These are phyloP conservation scores for Metschnikowia vanudenii DNA, from an alignment of 805 yeast genomes.

Conservation along the genomic window DNA sequence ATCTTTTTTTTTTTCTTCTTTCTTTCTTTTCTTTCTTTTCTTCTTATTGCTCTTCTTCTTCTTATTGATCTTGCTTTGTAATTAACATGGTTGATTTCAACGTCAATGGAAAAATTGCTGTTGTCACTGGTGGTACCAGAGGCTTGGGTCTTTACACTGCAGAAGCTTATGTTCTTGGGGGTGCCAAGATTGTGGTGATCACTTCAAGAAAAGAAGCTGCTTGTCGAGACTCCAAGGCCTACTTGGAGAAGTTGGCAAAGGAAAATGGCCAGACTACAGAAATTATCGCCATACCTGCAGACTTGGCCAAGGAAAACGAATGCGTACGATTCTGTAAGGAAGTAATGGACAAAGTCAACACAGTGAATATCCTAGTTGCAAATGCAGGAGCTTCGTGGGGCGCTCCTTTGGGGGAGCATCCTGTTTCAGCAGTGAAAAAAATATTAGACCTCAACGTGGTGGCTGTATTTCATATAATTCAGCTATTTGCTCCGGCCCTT, in stretches of 20 bases:
- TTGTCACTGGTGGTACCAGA: slow-evolving; percentile 72
- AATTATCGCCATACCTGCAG: slow-evolving; percentile 53
- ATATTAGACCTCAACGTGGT: slow-evolving; percentile 62
- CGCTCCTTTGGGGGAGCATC: slow-evolving; percentile 57
- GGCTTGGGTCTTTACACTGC: slow-evolving; percentile 73
- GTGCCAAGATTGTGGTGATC: slow-evolving; percentile 60
- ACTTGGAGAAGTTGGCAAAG: slow-evolving; percentile 36
- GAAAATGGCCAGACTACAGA: slow-evolving; percentile 31
- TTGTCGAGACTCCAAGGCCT: slow-evolving; percentile 53
- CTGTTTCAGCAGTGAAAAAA: slow-evolving; percentile 59
- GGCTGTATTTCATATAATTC: slow-evolving; percentile 67
- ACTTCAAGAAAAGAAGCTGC: slow-evolving; percentile 64
- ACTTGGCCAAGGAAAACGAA: slow-evolving; percentile 51
- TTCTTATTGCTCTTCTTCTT: background rate
- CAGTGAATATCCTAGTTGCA: slow-evolving; percentile 64
- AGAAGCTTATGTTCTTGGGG: slow-evolving; percentile 58
- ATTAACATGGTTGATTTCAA: slow-evolving; percentile 47
- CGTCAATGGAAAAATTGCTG: slow-evolving; percentile 62
- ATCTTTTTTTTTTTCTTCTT: background rate
- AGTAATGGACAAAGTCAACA: slow-evolving; percentile 38
- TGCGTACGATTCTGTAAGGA: slow-evolving; percentile 43
- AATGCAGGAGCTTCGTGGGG: slow-evolving; percentile 87
- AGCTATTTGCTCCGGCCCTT: slow-evolving; percentile 58
- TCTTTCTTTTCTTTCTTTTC: background rate
- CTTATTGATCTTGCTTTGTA: too few species aligned